phyloP scores from a whole-genome alignment of 2,329 filamentous ascomycete genomes.

The Rutstroemia sp. region DNA sequence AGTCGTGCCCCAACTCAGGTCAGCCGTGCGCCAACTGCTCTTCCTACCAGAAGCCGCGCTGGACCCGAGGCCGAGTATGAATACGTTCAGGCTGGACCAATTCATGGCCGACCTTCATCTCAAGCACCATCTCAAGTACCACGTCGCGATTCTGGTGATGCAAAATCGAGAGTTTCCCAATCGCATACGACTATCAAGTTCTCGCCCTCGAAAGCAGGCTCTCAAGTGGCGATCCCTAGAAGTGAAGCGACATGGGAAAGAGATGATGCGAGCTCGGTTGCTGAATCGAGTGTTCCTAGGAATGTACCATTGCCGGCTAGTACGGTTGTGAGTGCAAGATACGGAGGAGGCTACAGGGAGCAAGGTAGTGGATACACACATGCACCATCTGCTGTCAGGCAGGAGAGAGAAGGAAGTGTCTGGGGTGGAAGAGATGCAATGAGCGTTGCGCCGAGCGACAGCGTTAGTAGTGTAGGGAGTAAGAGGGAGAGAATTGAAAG shows the following conservation, averaged over 20 bases:
- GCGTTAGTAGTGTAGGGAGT: conserved; percentile 53
- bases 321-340: neutral
- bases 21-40: neutral
- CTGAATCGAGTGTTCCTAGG: too few relatives aligned
- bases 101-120: neutral
- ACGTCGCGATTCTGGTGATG: neutral
- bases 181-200: conserved; percentile 5
- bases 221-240: neutral
- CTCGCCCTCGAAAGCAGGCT: conserved; percentile 1
- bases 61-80: conserved; percentile 1
- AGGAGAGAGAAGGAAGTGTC: conserved; percentile 40
- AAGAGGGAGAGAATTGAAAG: conserved; percentile 24
- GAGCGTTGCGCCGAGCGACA: conserved; percentile 53
- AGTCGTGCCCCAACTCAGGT: neutral
- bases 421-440: conserved; percentile 36
- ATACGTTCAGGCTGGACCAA: neutral
- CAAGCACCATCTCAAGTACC: neutral
- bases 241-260: conserved; percentile 6
- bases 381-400: conserved; percentile 27
- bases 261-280: neutral
- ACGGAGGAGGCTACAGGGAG: conserved; percentile 4
- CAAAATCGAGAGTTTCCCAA: neutral
- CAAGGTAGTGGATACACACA: neutral
- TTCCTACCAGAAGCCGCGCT: neutral
- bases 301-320: conserved; percentile 12